These are phyloP conservation scores for Atkinsonella texensis DNA, from an alignment of 2,329 filamentous ascomycete species.

Conservation along the genomic window DNA sequence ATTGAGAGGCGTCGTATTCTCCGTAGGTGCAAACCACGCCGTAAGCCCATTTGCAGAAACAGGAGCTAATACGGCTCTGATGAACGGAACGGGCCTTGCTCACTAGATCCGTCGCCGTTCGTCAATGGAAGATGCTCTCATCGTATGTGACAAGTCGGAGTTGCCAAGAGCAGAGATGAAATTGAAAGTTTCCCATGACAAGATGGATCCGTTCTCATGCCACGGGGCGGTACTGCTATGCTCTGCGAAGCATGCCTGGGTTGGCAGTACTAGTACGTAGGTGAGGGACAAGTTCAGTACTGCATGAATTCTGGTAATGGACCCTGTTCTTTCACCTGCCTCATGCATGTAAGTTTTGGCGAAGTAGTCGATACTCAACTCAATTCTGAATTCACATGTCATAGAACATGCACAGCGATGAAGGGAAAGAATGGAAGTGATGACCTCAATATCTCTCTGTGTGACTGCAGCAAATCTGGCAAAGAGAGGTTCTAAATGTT, in stretches of 20 bases:
- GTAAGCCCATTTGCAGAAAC: conserved; percentile 32
- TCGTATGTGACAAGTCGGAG: conserved; percentile 20
- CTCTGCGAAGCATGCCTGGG: background rate
- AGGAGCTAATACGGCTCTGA: conserved; percentile 31
- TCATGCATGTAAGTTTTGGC: no score
- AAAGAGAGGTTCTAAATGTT: no score
- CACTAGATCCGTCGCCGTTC: conserved; percentile 17
- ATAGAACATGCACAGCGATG: no score
- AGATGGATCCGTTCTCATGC: conserved; percentile 8
- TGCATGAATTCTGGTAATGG: no score
- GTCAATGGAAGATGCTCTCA: conserved; percentile 16
- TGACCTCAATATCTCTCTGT: no score
- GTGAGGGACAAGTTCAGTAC: background rate
- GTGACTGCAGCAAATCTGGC: no score
- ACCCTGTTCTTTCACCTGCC: no score
- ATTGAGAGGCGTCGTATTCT: conserved; percentile 22
- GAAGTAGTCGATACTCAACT: no score
- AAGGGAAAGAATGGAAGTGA: no score
- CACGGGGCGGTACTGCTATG: conserved; percentile 2
- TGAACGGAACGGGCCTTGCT: conserved; percentile 30
- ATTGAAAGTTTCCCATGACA: conserved; percentile 11
- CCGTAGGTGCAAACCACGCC: conserved; percentile 34
- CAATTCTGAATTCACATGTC: no score
- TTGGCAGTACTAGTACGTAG: background rate
- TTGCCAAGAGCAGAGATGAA: conserved; percentile 18